Conservation (phyloP, 2,329 filamentous ascomycete genomes). For the Thielaviopsis musarum region DNA sequence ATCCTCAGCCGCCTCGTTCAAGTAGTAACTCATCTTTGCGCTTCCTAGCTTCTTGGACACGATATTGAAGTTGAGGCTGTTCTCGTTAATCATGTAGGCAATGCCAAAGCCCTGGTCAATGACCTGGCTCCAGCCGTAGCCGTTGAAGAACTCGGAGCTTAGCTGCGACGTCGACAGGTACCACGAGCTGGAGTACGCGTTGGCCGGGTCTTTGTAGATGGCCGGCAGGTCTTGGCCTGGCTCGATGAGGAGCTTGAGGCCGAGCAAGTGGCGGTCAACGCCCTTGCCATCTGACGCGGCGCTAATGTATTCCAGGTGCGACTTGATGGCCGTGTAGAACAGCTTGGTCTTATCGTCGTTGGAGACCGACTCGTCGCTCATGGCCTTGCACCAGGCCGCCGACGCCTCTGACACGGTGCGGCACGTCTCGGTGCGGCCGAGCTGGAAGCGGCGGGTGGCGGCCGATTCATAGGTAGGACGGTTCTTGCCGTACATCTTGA, state of each 20-base stretch:
- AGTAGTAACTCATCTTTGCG: constrained; percentile 85
- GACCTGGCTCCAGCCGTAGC: constrained; percentile 97
- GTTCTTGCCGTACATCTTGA: constrained; percentile 98
- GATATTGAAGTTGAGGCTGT: constrained; percentile 95
- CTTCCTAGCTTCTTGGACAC: constrained; percentile 85
- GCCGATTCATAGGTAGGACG: constrained; percentile 96
- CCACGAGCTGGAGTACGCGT: constrained; percentile 70
- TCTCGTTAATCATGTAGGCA: constrained; percentile 99
- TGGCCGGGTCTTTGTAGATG: constrained; percentile 79
- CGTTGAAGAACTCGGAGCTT: constrained; percentile 94
- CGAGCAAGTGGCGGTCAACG: constrained; percentile 93
- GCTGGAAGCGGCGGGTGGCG: constrained; percentile 85
- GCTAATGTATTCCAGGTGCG: constrained; percentile 79
- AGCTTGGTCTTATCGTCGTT: constrained; percentile 51
- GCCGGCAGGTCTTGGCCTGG: constrained; percentile 66
- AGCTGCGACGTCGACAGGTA: constrained; percentile 79
- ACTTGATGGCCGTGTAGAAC: constrained; percentile 65
- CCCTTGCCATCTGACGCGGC: constrained; percentile 84
- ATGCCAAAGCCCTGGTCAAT: constrained; percentile 93
- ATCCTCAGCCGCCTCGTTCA: constrained; percentile 85
- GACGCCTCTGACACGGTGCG: constrained; percentile 81
- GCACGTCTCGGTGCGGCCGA: constrained; percentile 91
- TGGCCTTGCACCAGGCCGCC: constrained; percentile 76
- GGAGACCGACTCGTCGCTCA: constrained; percentile 50
- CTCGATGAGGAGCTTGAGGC: constrained; percentile 76